A percentile compares a stretch with the other conserved stretches of the same genome.
phyloP scores from a whole-genome alignment of 2,329 filamentous ascomycete genomes.

The Epichloe baconii region DNA sequence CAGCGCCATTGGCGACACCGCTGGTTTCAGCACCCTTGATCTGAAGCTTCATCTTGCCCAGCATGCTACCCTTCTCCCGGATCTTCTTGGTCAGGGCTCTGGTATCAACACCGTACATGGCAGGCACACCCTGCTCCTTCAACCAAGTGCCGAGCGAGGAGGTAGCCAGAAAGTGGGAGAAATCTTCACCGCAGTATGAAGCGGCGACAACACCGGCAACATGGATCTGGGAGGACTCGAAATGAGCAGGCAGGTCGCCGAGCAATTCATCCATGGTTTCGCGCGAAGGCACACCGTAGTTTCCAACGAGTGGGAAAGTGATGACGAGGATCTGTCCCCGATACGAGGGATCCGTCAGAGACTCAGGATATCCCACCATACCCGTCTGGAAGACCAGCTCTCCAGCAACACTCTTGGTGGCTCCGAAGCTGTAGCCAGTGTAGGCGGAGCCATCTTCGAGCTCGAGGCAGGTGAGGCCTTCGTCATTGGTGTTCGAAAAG shows the following conservation, averaged over 20 bases:
- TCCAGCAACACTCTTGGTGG: slow-evolving; percentile 83
- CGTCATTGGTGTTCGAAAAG: slow-evolving; percentile 36
- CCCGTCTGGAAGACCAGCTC: slow-evolving; percentile 99
- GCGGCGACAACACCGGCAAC: slow-evolving; percentile 83
- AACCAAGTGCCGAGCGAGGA: slow-evolving; percentile 91
- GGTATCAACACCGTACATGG: slow-evolving; percentile 91
- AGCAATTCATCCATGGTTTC: slow-evolving; percentile 76
- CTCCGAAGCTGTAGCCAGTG: slow-evolving; percentile 94
- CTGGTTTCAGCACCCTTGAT: slow-evolving; percentile 29
- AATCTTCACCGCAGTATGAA: slow-evolving; percentile 88
- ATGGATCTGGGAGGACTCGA: slow-evolving; percentile 87
- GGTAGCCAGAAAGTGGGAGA: slow-evolving; percentile 81
- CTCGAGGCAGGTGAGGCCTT: slow-evolving; percentile 71
- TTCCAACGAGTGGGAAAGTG: slow-evolving; percentile 89
- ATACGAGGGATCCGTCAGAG: slow-evolving; percentile 76
- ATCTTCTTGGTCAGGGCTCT: slow-evolving; percentile 89
- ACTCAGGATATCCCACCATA: slow-evolving; percentile 98
- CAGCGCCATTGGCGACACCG: slow-evolving; percentile 25
- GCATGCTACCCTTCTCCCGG: slow-evolving; percentile 87
- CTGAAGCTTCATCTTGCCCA: slow-evolving; percentile 75
- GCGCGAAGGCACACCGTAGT: slow-evolving; percentile 83
- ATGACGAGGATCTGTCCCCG: slow-evolving; percentile 90
- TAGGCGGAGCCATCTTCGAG: slow-evolving; percentile 83
- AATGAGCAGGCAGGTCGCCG: slow-evolving; percentile 76
- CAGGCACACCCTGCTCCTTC: slow-evolving; percentile 88